Conservation (phyloP, 441 rosid genomes). For the Melastoma candidum region DNA sequence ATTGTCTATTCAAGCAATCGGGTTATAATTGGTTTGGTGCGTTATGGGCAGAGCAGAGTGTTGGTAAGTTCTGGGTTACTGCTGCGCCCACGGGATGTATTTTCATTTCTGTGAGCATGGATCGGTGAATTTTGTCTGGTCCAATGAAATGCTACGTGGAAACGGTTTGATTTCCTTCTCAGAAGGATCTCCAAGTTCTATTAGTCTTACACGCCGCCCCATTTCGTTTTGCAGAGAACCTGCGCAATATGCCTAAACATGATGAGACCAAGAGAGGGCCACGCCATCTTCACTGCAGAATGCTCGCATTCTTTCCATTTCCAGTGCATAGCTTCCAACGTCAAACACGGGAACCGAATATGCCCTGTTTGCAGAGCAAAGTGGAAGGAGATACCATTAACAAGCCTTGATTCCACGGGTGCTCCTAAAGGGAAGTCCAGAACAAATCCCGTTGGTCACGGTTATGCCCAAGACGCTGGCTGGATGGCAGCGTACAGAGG, state of each 20-base stretch:
- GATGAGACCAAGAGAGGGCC: conserved; percentile 56
- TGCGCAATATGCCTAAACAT: conserved; percentile 58
- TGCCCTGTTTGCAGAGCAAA: conserved; percentile 69
- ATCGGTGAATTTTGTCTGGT: no score
- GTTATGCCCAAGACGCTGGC: conserved; percentile 29
- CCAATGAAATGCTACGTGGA: no score
- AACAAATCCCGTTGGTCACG: conserved; percentile 23
- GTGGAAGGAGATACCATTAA: conserved; percentile 64
- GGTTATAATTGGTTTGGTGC: no score
- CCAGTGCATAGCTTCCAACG: conserved; percentile 59
- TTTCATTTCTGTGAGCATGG: no score
- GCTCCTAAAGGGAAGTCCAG: conserved; percentile 21
- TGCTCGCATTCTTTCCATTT: conserved; percentile 76
- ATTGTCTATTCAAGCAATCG: no score
- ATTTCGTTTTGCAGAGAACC: conserved; percentile 30
- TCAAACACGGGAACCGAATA: conserved; percentile 61
- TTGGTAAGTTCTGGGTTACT: no score
- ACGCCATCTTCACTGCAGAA: conserved; percentile 72
- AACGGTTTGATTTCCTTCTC: no score
- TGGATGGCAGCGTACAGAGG: conserved; percentile 29
- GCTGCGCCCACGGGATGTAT: no score
- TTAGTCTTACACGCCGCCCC: neutral
- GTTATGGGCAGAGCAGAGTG: no score
- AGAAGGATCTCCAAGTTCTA: no score
- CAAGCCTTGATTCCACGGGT: conserved; percentile 23